Evolutionary conservation across 495 filamentous ascomycete genomes (phyloP), one percentile per base, ranked within the genome.

Genomic region (Penicillium lagena): DNA sequence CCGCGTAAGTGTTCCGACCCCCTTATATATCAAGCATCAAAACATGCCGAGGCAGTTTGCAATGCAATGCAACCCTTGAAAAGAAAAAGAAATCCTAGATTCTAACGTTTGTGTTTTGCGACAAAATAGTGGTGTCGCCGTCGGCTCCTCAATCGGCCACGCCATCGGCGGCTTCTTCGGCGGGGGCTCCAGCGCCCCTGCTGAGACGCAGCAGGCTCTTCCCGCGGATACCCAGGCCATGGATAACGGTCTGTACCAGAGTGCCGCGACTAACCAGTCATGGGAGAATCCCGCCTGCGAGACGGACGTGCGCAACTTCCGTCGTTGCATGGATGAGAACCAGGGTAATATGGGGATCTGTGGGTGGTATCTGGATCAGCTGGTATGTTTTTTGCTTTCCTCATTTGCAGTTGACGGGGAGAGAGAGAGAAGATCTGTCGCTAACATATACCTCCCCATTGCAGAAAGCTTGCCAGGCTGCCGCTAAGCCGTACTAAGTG

Each of bases 351-450:
- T 97, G 84, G 83, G 86, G 64, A 95, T 95, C 56, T 98, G 93
- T 72, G 82, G 83, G 50, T 98, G 93, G 93, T 98, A 98, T 64
- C 67, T 98, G 56, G 91, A 97, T 67, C 93, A 98, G 79, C 73
- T 98, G 64, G 76, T 81, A 67, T 40, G 65, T 66, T 46, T 13
- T 50, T 35, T 34, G 32, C 29, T 38, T 33, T 12, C 32, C 9
- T 40, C 31, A 14, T 29, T 39, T 35, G 22, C 22, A 22, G 15
- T 17, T 17, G 15, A 17, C 1, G 15, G 1, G 15, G 22, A 22
- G 22, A 22, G 22, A 22, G 15, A 17, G 15, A 22, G 22, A 22
- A 22, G 22, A 22, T 22, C 22, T 22, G 40, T 42, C 54, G 63
- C 64, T 58, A 64, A 69, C 6, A 3, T 22, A 22, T 22, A 22